Percentiles rank a stretch among this genome's conserved stretches.
phyloP scores from a whole-genome alignment of 306 rosid species.

The Pachyrhizus erosus region DNA sequence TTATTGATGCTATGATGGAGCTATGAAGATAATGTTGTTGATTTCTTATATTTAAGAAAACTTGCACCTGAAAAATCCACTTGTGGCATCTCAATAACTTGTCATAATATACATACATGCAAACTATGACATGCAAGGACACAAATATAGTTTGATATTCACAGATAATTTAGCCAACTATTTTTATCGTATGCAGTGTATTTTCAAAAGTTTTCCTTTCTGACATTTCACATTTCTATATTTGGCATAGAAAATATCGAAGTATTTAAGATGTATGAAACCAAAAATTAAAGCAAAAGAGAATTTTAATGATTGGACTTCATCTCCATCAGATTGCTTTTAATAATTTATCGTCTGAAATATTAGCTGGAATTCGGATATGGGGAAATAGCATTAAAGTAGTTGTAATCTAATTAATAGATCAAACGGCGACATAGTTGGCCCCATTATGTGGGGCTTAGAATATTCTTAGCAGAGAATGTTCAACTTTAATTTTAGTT shows the following conservation, averaged over 20 bases:
- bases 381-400: neutral
- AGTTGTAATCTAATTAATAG: neutral
- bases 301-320: neutral
- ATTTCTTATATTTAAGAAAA: neutral
- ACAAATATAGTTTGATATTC: neutral
- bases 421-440: neutral
- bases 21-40: neutral
- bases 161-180: neutral
- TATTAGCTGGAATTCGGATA: neutral
- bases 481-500: neutral
- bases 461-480: neutral
- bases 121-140: neutral
- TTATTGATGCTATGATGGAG: neutral
- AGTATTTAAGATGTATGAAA: neutral
- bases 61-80: neutral
- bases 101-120: neutral
- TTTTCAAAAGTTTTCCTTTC: neutral
- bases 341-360: neutral
- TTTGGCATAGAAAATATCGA: constrained; percentile 18
- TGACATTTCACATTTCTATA: neutral
- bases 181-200: neutral
- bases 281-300: neutral
- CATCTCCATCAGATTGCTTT: neutral
- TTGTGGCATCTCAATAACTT: constrained; percentile 6
- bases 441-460: neutral